Conservation (phyloP, 2,329 filamentous ascomycete genomes). For the Malbranchea zuffiana region DNA sequence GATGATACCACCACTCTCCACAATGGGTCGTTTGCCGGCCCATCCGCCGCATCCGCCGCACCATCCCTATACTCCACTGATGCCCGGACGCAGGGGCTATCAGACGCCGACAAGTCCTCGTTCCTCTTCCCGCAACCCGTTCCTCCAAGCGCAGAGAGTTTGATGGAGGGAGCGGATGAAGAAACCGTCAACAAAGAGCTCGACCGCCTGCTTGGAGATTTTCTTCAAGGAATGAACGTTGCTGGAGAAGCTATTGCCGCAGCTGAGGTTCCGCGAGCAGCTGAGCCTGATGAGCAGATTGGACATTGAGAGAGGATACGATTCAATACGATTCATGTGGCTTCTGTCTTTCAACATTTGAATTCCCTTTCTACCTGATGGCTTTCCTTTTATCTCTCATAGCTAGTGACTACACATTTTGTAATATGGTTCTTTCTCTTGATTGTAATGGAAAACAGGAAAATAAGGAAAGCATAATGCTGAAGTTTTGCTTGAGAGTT, state of each 20-base stretch:
- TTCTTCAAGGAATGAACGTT: conserved; percentile 29
- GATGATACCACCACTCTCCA: no score
- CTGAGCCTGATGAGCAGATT: no score
- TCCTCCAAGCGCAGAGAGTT: conserved; percentile 30
- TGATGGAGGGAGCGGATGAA: conserved; percentile 30
- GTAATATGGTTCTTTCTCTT: no score
- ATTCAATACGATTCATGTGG: no score
- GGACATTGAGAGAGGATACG: no score
- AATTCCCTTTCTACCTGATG: no score
- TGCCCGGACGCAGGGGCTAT: not conserved
- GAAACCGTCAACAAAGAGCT: conserved; percentile 30
- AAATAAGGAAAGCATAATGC: no score
- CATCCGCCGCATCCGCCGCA: conserved; percentile 4
- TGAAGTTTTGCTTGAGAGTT: no score
- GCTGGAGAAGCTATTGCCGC: conserved; percentile 25
- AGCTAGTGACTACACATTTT: no score
- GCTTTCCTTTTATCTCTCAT: no score
- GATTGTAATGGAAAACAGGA: no score
- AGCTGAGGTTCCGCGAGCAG: conserved; percentile 12
- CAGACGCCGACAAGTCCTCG: conserved; percentile 6
- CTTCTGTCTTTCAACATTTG: no score
- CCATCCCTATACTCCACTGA: conserved; percentile 13
- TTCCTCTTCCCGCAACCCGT: conserved; percentile 30
- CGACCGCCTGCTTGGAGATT: conserved; percentile 31
- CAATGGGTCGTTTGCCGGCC: not conserved